Base-by-base conservation (phyloP, 139 green algal species). In the Micractinium sp. region DNA sequence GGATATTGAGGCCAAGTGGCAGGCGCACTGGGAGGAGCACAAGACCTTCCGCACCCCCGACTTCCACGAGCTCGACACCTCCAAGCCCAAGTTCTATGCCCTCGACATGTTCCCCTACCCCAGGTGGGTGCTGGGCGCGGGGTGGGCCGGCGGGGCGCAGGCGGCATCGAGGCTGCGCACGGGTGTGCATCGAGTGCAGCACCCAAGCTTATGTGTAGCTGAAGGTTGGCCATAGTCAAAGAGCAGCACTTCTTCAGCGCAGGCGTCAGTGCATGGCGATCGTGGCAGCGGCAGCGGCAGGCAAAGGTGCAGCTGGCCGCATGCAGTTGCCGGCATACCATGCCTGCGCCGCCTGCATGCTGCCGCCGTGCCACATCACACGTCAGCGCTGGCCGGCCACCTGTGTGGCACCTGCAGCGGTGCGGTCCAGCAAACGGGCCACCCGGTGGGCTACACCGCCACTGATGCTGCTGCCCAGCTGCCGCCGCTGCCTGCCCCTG, bases 61-160 rank as follows among this genome's bases (percentile, higher is more conserved):
- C 18, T 88, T 94, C 29, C 86, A 94, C n/a, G 87, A 98, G 22
- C 91, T 99, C 67, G 98, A 99, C 95, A 99, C 93, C 25, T 95
- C 71, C 85, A 99, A 99, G 90, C 97, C 98, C 41, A 99, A 99
- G 90, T 99, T 96, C 91, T 99, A 99, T 77, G 97, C 97, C 2
- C 93, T 99, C 78, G 98, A 99, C 92, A 99, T 99, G 98, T 99
- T 99, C 89, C 98, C 98, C 2, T 99, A 99, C 91, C 98, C 98
- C 20, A 99, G 95, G 96, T 98, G 39, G 12, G 36, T 39, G 22
- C 29, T 41, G 47, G 19, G 18, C 16, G 25, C 27, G n/a, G 67
- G 67, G 22, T n/a, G 22, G 67, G 67, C 25, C 1, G 67, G 23
- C 25, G 67, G 25, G 29, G 67, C 71, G 71, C 36, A 56, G 29